Base-by-base conservation (phyloP, 2,329 filamentous ascomycete genomes). In the Xylariaceae sp. region DNA sequence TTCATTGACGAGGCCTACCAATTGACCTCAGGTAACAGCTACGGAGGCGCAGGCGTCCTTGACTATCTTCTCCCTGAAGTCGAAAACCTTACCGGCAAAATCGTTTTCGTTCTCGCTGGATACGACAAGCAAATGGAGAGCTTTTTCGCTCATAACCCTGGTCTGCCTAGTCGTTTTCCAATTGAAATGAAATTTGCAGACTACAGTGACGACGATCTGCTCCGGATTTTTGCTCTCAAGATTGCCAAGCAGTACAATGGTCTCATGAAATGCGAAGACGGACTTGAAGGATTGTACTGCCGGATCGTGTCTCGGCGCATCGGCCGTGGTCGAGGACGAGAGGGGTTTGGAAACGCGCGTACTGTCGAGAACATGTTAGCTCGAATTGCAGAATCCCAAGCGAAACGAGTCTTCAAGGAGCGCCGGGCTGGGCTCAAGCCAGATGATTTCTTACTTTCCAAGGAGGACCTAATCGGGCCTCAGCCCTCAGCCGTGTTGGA, bases 1-100 rank as follows among this genome's bases (percentile, higher is more conserved):
- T 90, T 91, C 55, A 83, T 91, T 18, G 87, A 93, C 45, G 86
- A 91, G 58, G 85, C 86, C 0, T 89, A 91, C 53, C 85, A 90
- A 48, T 67, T 91, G 0, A 72, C 78, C 0, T 78, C 76, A 1
- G 74, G 74, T 0, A 76, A 78, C 41, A 42, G 22, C 34, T 24
- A 18, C 35, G 45, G 15, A 0, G 85, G 85, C 0, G 67, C 63
- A 0, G 71, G 73, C 0, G 83, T 89, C 0, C 65, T 93, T 0
- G 85, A 91, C 47, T 87, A 74, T 44, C 66, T 91, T 0, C 72
- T 91, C 0, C 72, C 83, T 0, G 84, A 89, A 52, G 76, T 89
- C 1, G 86, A 90, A 52, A 87, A 88, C 38, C 68, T 80, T 1
- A 75, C 71, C 0, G 85, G 84, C 0, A 85, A 85, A 49, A 61